Base-by-base conservation (phyloP, 345 rosid species). In the Euphorbia tirucalli region DNA sequence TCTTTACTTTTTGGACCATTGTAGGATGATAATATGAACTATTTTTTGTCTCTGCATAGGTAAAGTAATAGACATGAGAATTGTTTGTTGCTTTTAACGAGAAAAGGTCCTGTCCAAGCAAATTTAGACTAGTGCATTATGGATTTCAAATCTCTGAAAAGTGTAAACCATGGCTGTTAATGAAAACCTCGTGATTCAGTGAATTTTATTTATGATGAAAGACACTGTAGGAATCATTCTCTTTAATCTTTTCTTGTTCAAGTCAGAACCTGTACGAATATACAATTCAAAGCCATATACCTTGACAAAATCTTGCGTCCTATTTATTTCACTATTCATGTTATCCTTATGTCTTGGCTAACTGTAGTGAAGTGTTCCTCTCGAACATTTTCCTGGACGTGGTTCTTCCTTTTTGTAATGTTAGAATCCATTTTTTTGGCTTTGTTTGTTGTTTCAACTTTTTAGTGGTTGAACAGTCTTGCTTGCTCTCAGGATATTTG, bases 401-500 rank as follows among this genome's bases (percentile, higher is more conserved):
- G 14, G 24, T 56, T 39, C 25, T 19, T 35, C 30, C 28, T 18
- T 14, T 21, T 37, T 21, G 5, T 32, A 19, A 19, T 30, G 22
- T n/a, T 8, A 15, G 27, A 37, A 21, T 32, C 64, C 30, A 13
- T 71, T 41, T 11, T 61, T 13, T 16, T 0, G n/a, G 46, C 21
- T 54, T 67, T 59, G 30, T 15, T 56, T 14, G 71, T n/a, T 30
- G 56, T 39, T 31, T 25, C 7, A 39, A 72, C 55, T 63, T 69
- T 31, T 31, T n/a, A 24, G 46, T 27, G 35, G 70, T 75, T 44
- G n/a, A 39, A 14, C 41, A 35, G 46, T 25, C 68, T 69, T 28
- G 77, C 25, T 66, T 72, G 56, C 61, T 46, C 25, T 72, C 77
- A 89, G 94, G 91, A 65, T 89, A 83, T 78, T 69, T 89, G 89